Percentiles rank a stretch among this genome's conserved stretches.
These are phyloP conservation scores for Purshia tridentata DNA, from an alignment of 306 rosid genomes.

Conservation along the genomic window DNA sequence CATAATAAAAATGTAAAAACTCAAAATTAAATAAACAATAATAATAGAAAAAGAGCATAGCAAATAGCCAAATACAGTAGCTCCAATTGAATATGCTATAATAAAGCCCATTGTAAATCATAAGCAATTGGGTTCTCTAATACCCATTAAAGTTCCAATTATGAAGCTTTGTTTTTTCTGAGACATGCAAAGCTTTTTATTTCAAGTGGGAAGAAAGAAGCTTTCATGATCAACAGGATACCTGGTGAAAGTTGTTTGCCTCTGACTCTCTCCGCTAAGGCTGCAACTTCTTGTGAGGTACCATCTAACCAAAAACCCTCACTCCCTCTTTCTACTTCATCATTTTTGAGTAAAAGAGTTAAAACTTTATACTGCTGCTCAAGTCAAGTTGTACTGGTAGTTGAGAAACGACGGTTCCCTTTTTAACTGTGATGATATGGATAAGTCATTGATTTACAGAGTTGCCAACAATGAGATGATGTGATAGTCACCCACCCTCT, in stretches of 20 bases:
- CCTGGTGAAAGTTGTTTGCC: neutral
- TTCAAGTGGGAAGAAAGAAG: neutral
- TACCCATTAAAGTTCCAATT: neutral
- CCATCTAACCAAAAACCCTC: neutral
- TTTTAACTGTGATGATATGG: neutral
- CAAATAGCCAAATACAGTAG: neutral
- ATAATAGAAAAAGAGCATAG: neutral
- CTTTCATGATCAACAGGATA: neutral
- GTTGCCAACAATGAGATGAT: neutral
- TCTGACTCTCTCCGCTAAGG: neutral
- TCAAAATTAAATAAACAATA: slow-evolving; percentile 8
- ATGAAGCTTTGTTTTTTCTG: too few relatives aligned
- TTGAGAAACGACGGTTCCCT: neutral
- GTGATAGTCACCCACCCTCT: neutral
- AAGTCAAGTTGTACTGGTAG: neutral
- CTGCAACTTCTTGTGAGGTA: neutral
- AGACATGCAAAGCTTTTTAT: neutral
- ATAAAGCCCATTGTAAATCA: neutral
- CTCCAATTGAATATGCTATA: neutral
- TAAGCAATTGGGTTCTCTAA: neutral
- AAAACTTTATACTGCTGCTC: neutral
- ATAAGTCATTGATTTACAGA: too few relatives aligned
- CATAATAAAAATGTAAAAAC: neutral
- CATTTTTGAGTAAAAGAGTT: neutral
- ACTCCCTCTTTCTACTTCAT: neutral